phyloP scores from a whole-genome alignment of 2,329 filamentous ascomycete species.

The Coleophoma crateriformis region DNA sequence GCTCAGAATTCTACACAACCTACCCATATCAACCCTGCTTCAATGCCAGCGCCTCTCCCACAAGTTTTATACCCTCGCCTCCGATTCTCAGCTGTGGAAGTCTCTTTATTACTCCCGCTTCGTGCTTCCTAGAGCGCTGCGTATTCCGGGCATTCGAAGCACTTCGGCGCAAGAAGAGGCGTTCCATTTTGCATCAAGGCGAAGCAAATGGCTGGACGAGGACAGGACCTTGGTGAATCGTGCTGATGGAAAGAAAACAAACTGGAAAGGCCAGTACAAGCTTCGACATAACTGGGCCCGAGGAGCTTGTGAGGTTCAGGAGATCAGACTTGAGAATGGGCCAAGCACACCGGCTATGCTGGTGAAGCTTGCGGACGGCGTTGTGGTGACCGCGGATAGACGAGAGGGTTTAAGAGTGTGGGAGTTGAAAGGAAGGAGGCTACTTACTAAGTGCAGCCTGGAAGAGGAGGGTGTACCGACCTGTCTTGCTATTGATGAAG shows the following conservation, averaged over 20 bases:
- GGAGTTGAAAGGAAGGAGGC: constrained; percentile 59
- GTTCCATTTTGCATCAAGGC: constrained; percentile 34
- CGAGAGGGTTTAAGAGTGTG: constrained; percentile 71
- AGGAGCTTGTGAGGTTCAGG: constrained; percentile 74
- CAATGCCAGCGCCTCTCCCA: constrained; percentile 61
- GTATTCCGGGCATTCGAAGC: constrained; percentile 60
- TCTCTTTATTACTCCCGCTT: constrained; percentile 82
- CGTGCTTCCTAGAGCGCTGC: constrained; percentile 72
- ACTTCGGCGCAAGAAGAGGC: constrained; percentile 23
- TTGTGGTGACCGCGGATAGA: constrained; percentile 72
- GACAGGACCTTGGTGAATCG: constrained; percentile 19
- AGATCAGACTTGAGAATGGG: constrained; percentile 48
- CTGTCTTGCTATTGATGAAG: constrained; percentile 61
- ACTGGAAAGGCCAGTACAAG: constrained; percentile 89
- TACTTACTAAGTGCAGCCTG: constrained; percentile 48
- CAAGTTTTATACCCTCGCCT: constrained; percentile 66
- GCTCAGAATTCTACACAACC: constrained; percentile 73
- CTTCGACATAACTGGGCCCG: constrained; percentile 86
- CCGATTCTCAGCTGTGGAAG: constrained; percentile 89
- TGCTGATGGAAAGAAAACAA: constrained; percentile 34
- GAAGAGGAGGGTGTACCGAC: constrained; percentile 40
- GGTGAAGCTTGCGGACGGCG: constrained; percentile 70
- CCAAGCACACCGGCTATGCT: constrained; percentile 50
- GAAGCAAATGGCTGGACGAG: constrained; percentile 42
- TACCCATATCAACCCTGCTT: constrained; percentile 66